Evolutionary conservation across 179 eudicot species (phyloP).

Genomic region (Spergularia azorica): DNA sequence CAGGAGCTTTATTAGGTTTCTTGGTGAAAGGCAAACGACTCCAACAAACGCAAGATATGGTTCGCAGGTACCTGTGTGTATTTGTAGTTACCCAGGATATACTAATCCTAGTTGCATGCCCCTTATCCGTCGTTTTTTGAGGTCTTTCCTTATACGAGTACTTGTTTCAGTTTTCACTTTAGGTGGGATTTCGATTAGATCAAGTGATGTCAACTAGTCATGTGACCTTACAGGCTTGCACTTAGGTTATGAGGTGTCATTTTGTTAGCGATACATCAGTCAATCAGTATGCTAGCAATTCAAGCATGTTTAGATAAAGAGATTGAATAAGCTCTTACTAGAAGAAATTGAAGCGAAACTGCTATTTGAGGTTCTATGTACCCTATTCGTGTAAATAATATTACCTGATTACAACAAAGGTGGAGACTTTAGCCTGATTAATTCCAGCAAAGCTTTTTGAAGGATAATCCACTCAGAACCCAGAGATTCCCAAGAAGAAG

Average conservation of each 20-base stretch:
- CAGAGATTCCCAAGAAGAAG: too few species aligned
- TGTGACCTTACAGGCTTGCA: background rate
- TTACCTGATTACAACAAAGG: too few species aligned
- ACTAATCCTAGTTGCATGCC: background rate
- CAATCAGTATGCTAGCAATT: background rate
- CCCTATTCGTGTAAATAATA: too few species aligned
- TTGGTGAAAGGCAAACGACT: slow-evolving; percentile 66
- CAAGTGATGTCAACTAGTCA: background rate
- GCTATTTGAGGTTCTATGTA: too few species aligned
- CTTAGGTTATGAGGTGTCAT: background rate
- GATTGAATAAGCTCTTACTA: background rate
- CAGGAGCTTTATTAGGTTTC: slow-evolving; percentile 85
- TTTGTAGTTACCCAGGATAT: background rate
- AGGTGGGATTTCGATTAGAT: background rate
- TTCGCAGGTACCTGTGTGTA: slow-evolving; percentile 62
- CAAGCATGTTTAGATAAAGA: background rate
- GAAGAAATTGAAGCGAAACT: background rate
- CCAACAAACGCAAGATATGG: slow-evolving; percentile 68
- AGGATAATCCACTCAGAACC: too few species aligned
- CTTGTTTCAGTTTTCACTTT: background rate
- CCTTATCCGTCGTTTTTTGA: background rate
- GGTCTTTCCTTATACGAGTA: slow-evolving; percentile 1
- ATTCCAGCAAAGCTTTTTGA: too few species aligned
- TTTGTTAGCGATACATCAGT: too few species aligned
- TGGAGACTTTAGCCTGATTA: too few species aligned